Evolutionary conservation across 140 eudicot genomes (phyloP), one percentile per base, ranked within the genome.

Genomic region (Cichorium intybus): DNA sequence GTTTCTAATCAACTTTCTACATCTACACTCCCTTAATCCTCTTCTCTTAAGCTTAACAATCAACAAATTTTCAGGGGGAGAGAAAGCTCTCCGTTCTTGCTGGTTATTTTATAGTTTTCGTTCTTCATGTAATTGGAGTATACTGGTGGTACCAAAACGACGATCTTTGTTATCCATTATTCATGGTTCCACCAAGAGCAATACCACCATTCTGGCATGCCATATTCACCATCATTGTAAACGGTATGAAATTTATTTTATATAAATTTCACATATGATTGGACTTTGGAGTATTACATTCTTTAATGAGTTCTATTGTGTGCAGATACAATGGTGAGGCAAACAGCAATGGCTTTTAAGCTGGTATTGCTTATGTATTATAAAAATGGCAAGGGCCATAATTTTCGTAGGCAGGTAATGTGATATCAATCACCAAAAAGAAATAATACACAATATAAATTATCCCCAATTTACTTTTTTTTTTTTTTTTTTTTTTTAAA

Each of bases 371-470:
- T 94, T 7, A 84, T 94, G 90, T 89, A 79, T 68, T 94, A 86
- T 70, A 82, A 75, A 76, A 94, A 94, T 69, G 95, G 97, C 66
- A 84, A 82, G 66, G 97, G 99, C 39, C 93, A 87, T 56, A 86
- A 89, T 74, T 89, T 84, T 29, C 97, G 99, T 74, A 84, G 97
- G 75, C 99, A 89, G 97, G 99, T 89, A 84, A 64, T 56, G 35
- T 48, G 35, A 29, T 70, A 41, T 62, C 52, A 62, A 27, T 39
- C 14, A 53, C 51, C 37, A 54, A 63, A 60, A 11, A 24, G 24
- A 26, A 52, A 35, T 14, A 43, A 15, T 50, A 51, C 28, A 16
- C 56, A 14, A 15, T n/a, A n/a, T n/a, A n/a, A n/a, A n/a, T n/a
- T n/a, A n/a, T n/a, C n/a, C n/a, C n/a, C 51, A 29, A 28, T 24